A percentile compares a stretch with the other conserved stretches of the same genome.
Conservation (phyloP, 2,329 filamentous ascomycete genomes). For the Beauveria sp. region DNA sequence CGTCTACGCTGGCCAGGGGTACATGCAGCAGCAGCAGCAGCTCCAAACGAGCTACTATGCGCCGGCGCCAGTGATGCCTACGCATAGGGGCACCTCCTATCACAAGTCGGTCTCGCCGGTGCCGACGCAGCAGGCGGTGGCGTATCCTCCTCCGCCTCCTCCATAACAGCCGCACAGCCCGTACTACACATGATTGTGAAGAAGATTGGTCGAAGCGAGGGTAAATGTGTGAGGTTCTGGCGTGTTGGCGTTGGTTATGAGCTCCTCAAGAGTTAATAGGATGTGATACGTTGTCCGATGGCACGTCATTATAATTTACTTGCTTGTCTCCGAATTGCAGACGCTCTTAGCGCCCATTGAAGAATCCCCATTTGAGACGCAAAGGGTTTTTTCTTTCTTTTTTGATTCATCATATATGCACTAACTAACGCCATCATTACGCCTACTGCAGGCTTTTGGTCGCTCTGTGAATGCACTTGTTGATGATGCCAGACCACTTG, state of each 20-base stretch:
- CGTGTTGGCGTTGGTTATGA: neutral
- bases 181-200: neutral
- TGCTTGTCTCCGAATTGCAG: neutral
- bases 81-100: neutral
- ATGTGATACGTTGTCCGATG: neutral
- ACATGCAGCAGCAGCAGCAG: conserved; percentile 14
- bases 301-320: neutral
- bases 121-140: neutral
- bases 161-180: neutral
- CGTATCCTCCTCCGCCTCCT: neutral
- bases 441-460: conserved; percentile 28
- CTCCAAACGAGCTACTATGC: neutral
- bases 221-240: neutral
- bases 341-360: neutral
- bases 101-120: neutral
- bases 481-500: conserved; percentile 54
- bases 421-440: neutral
- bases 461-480: conserved; percentile 41
- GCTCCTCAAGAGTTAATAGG: too few species aligned
- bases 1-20: neutral
- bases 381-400: neutral
- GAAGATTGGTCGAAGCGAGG: neutral
- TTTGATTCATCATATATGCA: neutral
- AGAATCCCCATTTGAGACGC: neutral
- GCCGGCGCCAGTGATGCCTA: neutral